Percentiles rank a stretch among this genome's conserved stretches.
phyloP scores from a whole-genome alignment of 208 protist species.

The Acanthamoeba castellanii region DNA sequence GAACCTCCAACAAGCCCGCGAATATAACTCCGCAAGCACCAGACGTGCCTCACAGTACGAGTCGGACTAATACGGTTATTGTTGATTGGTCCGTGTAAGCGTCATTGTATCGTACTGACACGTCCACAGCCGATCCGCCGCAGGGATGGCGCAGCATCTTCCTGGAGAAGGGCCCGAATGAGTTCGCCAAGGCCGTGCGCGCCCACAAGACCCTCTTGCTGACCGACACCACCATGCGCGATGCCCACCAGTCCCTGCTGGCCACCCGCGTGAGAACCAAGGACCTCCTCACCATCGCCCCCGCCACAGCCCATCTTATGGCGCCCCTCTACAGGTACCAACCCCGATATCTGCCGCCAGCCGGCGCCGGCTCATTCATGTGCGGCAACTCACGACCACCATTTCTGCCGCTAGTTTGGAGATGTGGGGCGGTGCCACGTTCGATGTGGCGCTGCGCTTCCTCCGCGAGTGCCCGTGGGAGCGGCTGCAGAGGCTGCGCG shows the following conservation, averaged over 20 bases:
- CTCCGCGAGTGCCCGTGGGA: constrained; percentile 93
- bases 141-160: constrained; percentile 62
- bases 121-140: background rate
- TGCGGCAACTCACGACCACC: background rate
- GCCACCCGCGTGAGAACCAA: constrained; percentile 93
- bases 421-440: constrained; percentile 94
- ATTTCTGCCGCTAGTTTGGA: constrained; percentile 80
- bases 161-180: constrained; percentile 80
- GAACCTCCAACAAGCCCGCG: constrained; percentile 17
- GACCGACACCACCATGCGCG: constrained; percentile 94
- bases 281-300: constrained; percentile 90
- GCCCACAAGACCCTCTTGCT: constrained; percentile 87
- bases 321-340: constrained; percentile 30
- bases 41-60: constrained; percentile 32
- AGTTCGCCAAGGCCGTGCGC: constrained; percentile 86
- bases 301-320: constrained; percentile 83
- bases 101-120: background rate
- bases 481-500: constrained; percentile 86
- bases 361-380: background rate
- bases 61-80: background rate
- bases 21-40: constrained; percentile 58
- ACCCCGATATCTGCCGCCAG: background rate
- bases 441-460: constrained; percentile 93
- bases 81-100: too few species aligned
- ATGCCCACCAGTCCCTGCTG: constrained; percentile 94